phyloP scores from a whole-genome alignment of 208 protist species.

The Crithidia thermophila region DNA sequence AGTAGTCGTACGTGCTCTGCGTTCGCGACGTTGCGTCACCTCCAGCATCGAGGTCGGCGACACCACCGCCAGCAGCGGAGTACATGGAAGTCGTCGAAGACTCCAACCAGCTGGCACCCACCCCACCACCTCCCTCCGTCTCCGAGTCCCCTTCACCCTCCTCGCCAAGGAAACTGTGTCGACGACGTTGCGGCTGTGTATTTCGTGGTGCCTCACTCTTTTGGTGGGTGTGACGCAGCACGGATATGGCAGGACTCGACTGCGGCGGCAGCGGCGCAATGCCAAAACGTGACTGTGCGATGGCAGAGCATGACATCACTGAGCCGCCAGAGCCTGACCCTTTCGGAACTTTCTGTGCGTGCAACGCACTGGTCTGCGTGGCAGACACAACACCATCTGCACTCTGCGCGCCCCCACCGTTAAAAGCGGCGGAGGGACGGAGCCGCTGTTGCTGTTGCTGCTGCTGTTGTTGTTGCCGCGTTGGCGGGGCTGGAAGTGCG shows the following conservation, averaged over 20 bases:
- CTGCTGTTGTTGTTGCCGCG: constrained; percentile 5
- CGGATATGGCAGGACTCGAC: no score
- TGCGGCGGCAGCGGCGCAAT: background rate
- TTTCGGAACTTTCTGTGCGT: no score
- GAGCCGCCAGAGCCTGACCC: background rate
- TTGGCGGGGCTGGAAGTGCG: constrained; percentile 18
- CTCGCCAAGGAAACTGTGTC: background rate
- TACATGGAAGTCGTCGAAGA: background rate
- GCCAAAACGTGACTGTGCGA: no score
- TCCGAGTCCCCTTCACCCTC: background rate
- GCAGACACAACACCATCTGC: no score
- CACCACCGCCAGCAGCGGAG: background rate
- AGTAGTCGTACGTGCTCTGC: constrained; percentile 4
- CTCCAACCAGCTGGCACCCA: constrained; percentile 15
- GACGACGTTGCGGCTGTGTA: background rate
- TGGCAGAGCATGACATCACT: no score
- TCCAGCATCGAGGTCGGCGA: background rate
- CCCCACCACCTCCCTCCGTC: constrained; percentile 11
- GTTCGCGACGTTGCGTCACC: background rate
- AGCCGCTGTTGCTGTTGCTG: background rate
- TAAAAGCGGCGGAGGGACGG: background rate
- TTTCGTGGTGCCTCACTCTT: no score
- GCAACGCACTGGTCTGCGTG: no score
- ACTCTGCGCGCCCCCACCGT: no score
- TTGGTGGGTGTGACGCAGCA: no score